phyloP scores from a whole-genome alignment of 2,329 filamentous ascomycete genomes.

The Teratosphaeria gauchensis region DNA sequence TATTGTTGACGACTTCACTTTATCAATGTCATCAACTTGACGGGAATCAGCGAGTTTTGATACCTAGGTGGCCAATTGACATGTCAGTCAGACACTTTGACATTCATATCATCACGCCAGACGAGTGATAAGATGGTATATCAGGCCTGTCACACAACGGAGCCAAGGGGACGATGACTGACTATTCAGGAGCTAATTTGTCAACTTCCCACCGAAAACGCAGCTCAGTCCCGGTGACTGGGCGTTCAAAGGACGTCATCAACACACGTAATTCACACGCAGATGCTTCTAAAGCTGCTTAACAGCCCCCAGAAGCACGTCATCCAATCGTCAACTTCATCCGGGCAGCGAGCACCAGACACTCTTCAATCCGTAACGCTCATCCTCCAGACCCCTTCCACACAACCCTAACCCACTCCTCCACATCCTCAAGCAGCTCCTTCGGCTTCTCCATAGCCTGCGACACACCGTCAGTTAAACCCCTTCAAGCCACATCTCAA shows the following conservation, averaged over 20 bases:
- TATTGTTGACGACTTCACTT: not conserved
- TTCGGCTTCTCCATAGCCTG: constrained; percentile 28
- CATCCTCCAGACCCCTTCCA: constrained; percentile 14
- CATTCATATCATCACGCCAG: not conserved
- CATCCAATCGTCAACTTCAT: not conserved
- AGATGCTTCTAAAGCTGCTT: no score
- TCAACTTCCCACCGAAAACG: no score
- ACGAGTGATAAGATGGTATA: no score
- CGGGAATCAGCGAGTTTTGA: not conserved
- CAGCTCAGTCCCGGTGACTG: no score
- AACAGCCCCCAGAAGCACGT: no score
- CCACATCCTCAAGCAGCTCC: constrained; percentile 24
- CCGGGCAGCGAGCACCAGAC: not conserved
- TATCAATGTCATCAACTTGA: not conserved
- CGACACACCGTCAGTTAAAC: not conserved
- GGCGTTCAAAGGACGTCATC: no score
- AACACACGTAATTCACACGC: no score
- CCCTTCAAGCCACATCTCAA: not conserved
- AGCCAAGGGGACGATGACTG: no score
- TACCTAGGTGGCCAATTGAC: not conserved
- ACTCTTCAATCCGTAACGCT: not conserved
- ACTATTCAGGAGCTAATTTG: no score
- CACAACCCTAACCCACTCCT: constrained; percentile 24
- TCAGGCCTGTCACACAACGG: no score
- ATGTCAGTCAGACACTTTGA: not conserved